A percentile compares a stretch with the other conserved stretches of the same genome.
These are phyloP conservation scores for Candida fluviatilis DNA, from an alignment of 805 yeast genomes.

Conservation along the genomic window DNA sequence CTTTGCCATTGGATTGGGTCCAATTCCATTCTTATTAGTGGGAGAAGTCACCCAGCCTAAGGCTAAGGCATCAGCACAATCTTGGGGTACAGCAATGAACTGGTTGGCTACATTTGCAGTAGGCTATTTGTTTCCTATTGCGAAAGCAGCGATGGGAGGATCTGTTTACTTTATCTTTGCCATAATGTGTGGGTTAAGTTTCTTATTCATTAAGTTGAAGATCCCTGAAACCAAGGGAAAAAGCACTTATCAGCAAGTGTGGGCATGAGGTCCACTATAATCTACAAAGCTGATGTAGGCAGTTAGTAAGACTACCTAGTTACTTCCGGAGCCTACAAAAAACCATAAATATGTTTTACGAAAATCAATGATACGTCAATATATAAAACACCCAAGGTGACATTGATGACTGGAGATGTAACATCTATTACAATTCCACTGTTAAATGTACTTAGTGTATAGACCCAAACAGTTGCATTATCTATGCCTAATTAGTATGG, in stretches of 20 bases:
- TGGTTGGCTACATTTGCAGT: constrained; percentile 86
- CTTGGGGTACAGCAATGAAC: constrained; percentile 86
- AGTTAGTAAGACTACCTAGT: too few species aligned
- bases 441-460: too few species aligned
- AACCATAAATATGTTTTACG: neutral
- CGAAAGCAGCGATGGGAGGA: constrained; percentile 62
- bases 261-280: constrained; percentile 31
- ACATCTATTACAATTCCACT: too few species aligned
- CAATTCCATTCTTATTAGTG: constrained; percentile 86
- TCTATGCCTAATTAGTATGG: too few species aligned
- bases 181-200: constrained; percentile 47
- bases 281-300: too few species aligned
- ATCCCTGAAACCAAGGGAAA: constrained; percentile 81
- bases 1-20: constrained; percentile 92
- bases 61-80: constrained; percentile 84
- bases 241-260: constrained; percentile 58
- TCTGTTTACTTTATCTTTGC: constrained; percentile 74
- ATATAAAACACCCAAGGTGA: too few species aligned
- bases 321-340: too few species aligned
- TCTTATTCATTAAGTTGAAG: constrained; percentile 38
- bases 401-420: too few species aligned
- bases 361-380: too few species aligned
- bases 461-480: too few species aligned
- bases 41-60: constrained; percentile 83
- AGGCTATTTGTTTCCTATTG: constrained; percentile 76